Conservation (phyloP, 257 asterid species). For the Petunia axillaris region DNA sequence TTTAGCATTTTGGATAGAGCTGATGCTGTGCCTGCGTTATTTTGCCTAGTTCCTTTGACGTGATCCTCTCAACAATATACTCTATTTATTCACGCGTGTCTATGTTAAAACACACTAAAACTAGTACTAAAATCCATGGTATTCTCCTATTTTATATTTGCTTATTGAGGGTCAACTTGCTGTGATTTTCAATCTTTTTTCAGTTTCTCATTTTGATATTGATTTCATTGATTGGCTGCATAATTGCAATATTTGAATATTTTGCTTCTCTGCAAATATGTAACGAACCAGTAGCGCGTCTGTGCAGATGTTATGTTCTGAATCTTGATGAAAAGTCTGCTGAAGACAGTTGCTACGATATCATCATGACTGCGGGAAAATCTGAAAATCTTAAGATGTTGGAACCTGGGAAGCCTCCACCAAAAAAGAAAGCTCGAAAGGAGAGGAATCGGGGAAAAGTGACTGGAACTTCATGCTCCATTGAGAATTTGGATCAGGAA, state of each 20-base stretch:
- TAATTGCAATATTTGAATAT: not conserved
- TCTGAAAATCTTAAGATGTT: constrained; percentile 79
- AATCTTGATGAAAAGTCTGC: constrained; percentile 57
- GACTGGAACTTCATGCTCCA: constrained; percentile 41
- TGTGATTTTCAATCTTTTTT: not conserved
- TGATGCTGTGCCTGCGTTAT: not conserved
- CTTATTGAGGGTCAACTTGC: not conserved
- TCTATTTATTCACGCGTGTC: not conserved
- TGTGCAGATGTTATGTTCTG: constrained; percentile 65
- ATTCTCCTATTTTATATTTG: not conserved
- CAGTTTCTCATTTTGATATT: not conserved
- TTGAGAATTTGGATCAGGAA: constrained; percentile 60
- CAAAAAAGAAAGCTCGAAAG: constrained; percentile 69
- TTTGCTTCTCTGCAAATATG: constrained; percentile 21
- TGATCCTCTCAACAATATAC: not conserved
- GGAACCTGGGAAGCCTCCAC: constrained; percentile 88
- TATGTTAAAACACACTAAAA: not conserved
- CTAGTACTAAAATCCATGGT: not conserved
- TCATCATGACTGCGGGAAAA: constrained; percentile 77
- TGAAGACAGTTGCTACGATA: constrained; percentile 58
- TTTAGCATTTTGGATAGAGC: constrained; percentile 1
- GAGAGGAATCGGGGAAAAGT: constrained; percentile 59
- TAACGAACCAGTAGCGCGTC: constrained; percentile 27
- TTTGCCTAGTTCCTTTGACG: not conserved
- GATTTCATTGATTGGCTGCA: not conserved